Percentiles rank a stretch among this genome's conserved stretches.
Conservation (phyloP, 2,329 filamentous ascomycete genomes). For the Hymenoscyphus albidus region DNA sequence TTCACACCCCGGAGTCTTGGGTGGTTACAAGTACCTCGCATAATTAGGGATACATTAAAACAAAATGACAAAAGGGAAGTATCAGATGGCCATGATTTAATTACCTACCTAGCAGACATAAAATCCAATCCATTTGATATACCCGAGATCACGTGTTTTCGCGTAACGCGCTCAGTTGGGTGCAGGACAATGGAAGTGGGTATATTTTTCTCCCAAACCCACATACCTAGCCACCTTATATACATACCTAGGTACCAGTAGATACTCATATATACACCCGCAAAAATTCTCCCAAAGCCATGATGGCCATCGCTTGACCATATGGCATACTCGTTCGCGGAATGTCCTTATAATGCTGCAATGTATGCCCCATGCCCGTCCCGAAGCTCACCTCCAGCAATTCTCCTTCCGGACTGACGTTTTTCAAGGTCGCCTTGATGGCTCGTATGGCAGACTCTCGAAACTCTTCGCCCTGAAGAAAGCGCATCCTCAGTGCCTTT, state of each 20-base stretch:
- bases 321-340: conserved; percentile 78
- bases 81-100: no score
- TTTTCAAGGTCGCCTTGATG: conserved; percentile 61
- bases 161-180: no score
- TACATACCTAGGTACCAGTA: no score
- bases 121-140: no score
- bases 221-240: not conserved
- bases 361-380: conserved; percentile 68
- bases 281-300: conserved; percentile 72
- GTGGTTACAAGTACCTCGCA: no score
- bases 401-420: conserved; percentile 65
- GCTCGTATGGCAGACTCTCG: conserved; percentile 60
- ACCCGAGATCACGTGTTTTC: no score
- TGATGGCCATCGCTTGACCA: conserved; percentile 80
- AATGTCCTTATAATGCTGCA: conserved; percentile 77
- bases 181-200: no score
- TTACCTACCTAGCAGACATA: no score
- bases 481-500: conserved; percentile 67
- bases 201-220: no score
- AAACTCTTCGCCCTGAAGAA: conserved; percentile 57
- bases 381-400: conserved; percentile 73
- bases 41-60: no score
- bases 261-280: conserved; percentile 47
- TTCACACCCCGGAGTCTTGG: not conserved
- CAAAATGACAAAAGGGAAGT: no score